phyloP scores from a whole-genome alignment of 2,329 filamentous ascomycete genomes.

The Grosmannia penicillata region DNA sequence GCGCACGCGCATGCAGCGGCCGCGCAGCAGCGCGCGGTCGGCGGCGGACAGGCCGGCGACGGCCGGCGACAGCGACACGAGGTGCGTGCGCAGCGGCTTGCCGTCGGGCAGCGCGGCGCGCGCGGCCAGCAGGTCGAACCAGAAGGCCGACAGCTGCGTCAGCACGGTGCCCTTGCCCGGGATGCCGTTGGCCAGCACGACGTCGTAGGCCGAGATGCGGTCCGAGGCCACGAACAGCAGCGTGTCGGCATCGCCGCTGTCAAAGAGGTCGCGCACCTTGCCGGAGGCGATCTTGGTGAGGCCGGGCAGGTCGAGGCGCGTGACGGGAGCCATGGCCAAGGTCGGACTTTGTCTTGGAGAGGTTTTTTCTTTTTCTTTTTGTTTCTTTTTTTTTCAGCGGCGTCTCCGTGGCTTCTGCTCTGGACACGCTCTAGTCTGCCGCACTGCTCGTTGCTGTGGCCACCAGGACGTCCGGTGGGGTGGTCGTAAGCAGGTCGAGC shows the following conservation, averaged over 20 bases:
- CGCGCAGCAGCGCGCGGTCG: slow-evolving; percentile 37
- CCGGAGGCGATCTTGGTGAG: slow-evolving; percentile 18
- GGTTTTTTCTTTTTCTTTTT: too few species aligned
- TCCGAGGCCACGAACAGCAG: slow-evolving; percentile 37
- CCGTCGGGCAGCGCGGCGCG: slow-evolving; percentile 23
- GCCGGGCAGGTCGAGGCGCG: slow-evolving; percentile 15
- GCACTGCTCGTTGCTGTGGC: too few species aligned
- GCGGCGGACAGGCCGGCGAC: slow-evolving; percentile 18
- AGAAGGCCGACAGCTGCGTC: slow-evolving; percentile 31
- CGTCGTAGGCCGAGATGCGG: slow-evolving; percentile 91
- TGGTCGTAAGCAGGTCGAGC: too few species aligned
- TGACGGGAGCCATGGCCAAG: slow-evolving; percentile 11
- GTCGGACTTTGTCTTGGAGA: neutral
- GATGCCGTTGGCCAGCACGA: slow-evolving; percentile 61
- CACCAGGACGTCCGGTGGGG: too few species aligned
- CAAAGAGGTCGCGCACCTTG: slow-evolving; percentile 17
- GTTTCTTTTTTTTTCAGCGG: too few species aligned
- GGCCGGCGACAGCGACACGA: slow-evolving; percentile 28
- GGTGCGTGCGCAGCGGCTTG: slow-evolving; percentile 30
- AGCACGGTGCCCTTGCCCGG: slow-evolving; percentile 38
- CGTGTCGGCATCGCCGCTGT: slow-evolving; percentile 11
- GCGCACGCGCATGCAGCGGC: slow-evolving; percentile 65
- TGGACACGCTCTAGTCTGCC: too few species aligned
- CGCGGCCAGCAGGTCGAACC: slow-evolving; percentile 34
- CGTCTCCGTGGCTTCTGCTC: too few species aligned